Base-by-base conservation (phyloP, 495 filamentous ascomycete species). In the Penicillium malachiteum region DNA sequence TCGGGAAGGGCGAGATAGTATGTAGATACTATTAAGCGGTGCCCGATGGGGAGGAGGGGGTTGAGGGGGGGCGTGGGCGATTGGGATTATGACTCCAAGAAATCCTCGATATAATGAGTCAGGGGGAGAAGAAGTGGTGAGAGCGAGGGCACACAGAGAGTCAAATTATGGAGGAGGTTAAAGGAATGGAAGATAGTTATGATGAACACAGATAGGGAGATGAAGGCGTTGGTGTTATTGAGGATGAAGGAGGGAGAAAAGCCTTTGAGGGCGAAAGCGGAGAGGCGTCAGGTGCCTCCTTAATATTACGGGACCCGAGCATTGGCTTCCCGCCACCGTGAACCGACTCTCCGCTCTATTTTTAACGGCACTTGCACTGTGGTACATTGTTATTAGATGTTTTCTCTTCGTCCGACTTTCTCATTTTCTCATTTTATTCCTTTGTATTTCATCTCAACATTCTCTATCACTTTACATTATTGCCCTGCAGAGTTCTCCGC, bases 261-360 rank as follows among this genome's bases (percentile, higher is more conserved):
- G 64, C 59, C 58, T 65, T 67, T 64, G 57, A 62, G 55, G 57
- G 62, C 59, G 58, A 66, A 68, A 68, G 65, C 65, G 65, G 65
- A 68, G 65, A 68, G 61, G 62, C 60, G 65, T 68, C 65, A 68
- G 63, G 65, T 68, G 63, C 60, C 65, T 68, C 65, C 65, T 66
- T 64, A 68, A 68, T 68, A 68, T 66, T 68, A 66, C 59, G 48
- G 58, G 50, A 63, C 54, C 63, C 58, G 51, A 64, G 51, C 48
- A 49, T 41, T 61, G 57, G 53, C 54, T 53, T 60, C 56, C 62
- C 62, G 62, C 62, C 62, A 68, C 65, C 51, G 54, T 53, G 30
- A 55, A 60, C 43, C 50, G 35, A 48, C 54, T 56, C 34, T 37
- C 21, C 40, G 34, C 50, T 50, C 50, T 60, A 60, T 57, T 60